Percentiles rank a stretch among this genome's conserved stretches.
Conservation (phyloP, 192 early-diverging fungal species). For the Linnemannia elongata region DNA sequence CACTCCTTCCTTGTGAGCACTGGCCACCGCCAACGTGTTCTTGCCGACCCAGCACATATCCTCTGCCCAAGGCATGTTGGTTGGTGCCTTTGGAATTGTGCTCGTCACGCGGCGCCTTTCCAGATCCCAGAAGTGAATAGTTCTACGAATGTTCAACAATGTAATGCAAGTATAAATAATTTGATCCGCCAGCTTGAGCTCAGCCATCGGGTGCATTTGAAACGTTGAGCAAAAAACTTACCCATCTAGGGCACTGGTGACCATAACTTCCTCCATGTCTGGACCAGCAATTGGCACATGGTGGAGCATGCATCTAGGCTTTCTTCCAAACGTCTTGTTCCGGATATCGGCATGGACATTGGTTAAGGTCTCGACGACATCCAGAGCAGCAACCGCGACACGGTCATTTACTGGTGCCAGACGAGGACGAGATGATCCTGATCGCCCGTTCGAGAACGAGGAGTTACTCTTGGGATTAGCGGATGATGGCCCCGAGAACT, state of each 20-base stretch:
- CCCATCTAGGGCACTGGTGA: slow-evolving; percentile 49
- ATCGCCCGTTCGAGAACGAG: not conserved
- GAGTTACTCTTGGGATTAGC: not conserved
- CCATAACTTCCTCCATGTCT: slow-evolving; percentile 46
- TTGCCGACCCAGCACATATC: slow-evolving; percentile 52
- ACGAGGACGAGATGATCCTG: not conserved
- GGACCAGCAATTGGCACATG: slow-evolving; percentile 30
- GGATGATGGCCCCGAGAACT: not conserved
- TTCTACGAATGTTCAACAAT: slow-evolving; percentile 3
- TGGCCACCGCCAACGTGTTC: slow-evolving; percentile 36
- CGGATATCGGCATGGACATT: slow-evolving; percentile 35
- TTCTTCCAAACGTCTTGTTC: slow-evolving; percentile 29
- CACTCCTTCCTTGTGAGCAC: slow-evolving; percentile 31
- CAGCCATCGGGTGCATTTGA: not conserved
- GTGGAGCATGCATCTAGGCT: slow-evolving; percentile 34
- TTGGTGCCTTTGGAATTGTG: slow-evolving; percentile 20
- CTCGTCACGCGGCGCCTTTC: slow-evolving; percentile 14
- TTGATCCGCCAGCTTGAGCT: not conserved
- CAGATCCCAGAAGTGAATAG: slow-evolving; percentile 52
- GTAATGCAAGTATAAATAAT: not conserved
- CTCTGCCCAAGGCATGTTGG: slow-evolving; percentile 46
- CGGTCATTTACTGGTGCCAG: not conserved
- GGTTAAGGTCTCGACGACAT: slow-evolving; percentile 36
- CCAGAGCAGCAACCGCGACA: slow-evolving; percentile 12
- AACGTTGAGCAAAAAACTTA: not conserved